Conservation (phyloP, 352 stramenopile species). For the Pythium utonaiense region DNA sequence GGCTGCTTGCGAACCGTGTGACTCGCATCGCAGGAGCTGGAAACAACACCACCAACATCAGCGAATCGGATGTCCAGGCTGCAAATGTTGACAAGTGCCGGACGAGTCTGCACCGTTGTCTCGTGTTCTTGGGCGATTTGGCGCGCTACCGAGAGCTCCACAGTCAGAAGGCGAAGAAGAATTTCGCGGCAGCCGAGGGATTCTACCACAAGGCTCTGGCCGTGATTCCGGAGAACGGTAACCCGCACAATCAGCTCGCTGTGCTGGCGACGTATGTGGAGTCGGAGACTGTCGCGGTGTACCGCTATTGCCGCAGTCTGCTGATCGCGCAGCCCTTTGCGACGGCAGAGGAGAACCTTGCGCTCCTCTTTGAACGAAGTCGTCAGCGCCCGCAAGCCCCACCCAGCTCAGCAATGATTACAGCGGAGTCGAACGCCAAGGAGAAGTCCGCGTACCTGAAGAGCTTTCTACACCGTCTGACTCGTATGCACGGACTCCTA, state of each 20-base stretch:
- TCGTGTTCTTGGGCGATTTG: conserved; percentile 79
- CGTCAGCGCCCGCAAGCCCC: conserved; percentile 61
- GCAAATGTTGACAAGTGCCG: conserved; percentile 34
- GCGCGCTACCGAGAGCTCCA: conserved; percentile 81
- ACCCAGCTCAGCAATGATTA: conserved; percentile 30
- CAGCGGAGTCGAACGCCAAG: conserved; percentile 42
- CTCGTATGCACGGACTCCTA: conserved; percentile 80
- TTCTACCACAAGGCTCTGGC: conserved; percentile 72
- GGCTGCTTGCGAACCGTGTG: conserved; percentile 42
- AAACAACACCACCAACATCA: conserved; percentile 11
- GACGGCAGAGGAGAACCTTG: conserved; percentile 87
- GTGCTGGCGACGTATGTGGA: conserved; percentile 86
- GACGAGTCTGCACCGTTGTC: conserved; percentile 76
- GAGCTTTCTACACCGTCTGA: conserved; percentile 84
- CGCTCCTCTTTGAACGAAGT: conserved; percentile 85
- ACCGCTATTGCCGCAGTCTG: conserved; percentile 87
- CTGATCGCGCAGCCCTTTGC: conserved; percentile 82
- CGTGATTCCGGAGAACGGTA: conserved; percentile 74
- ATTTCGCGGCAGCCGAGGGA: conserved; percentile 63
- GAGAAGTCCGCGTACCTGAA: conserved; percentile 86
- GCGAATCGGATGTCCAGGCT: neutral
- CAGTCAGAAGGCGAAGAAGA: conserved; percentile 82
- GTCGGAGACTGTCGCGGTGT: conserved; percentile 88
- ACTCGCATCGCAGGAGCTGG: conserved; percentile 30
- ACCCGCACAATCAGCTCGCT: conserved; percentile 83